Base-by-base conservation (phyloP, 371 early-diverging fungal genomes). In the Lichtheimia ornata region DNA sequence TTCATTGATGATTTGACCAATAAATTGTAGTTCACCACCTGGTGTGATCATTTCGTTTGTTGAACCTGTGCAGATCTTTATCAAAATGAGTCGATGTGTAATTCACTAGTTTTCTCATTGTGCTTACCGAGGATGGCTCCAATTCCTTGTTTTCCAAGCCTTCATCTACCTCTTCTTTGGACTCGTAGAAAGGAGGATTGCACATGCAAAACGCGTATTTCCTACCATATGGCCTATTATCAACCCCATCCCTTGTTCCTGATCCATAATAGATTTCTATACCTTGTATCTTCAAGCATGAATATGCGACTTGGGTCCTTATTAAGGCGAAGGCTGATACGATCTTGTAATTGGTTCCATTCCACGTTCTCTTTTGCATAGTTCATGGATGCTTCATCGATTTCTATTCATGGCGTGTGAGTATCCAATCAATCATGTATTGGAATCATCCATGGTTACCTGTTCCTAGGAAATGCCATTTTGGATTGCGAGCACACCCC, bases 111-210 rank as follows among this genome's bases (percentile, higher is more conserved):
- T 49, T 28, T 41, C 13, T 30, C 52, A 9, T 35, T 5, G 2
- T 25, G 52, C 69, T 71, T 67, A 86, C 83, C 12, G 85, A 76
- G 13, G 67, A 74, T 1, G 88, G 86, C 15, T 67, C 66, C 0
- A 63, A 14, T 47, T 74, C 64, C 52, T 90, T 90, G 18, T 62
- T 65, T 11, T 51, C 45, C 5, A 70, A 50, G 0, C 76, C 70
- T 47, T 64, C 58, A 14, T 77, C 72, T 6, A 87, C 66, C 41
- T 87, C 82, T 42, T 71, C 72, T 12, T 62, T 50, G 42, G 76
- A 80, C 1, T 59, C 69, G 50, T 86, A 91, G 59, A 91, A 91
- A 2, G 91, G 91, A 6, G 91, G 91, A 58, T 91, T 91, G 65
- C 88, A 89, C 88, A 91, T 88, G 49, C 80, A 74, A 58, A 89